Conservation (phyloP, 1,139 yeast species). For the Scheffersomyces insectosa region DNA sequence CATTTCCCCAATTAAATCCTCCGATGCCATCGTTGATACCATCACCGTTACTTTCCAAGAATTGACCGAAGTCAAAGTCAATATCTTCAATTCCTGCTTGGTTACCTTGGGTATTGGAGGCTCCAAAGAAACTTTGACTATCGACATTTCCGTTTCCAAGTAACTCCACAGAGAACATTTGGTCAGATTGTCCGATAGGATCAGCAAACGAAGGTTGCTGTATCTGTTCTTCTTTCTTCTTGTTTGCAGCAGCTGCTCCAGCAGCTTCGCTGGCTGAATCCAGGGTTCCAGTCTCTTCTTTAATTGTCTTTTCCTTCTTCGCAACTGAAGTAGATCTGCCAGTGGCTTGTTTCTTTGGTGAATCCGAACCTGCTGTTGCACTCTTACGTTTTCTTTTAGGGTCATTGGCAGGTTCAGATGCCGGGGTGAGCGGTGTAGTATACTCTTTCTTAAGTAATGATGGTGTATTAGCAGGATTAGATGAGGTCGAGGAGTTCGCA, state of each 20-base stretch:
- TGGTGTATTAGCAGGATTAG: constrained; percentile 23
- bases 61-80: constrained; percentile 56
- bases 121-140: constrained; percentile 22
- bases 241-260: constrained; percentile 23
- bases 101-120: constrained; percentile 16
- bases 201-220: constrained; percentile 32
- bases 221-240: constrained; percentile 17
- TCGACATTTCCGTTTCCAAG: constrained; percentile 25
- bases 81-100: constrained; percentile 42
- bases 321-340: constrained; percentile 16
- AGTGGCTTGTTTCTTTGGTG: constrained; percentile 33
- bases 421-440: constrained; percentile 45
- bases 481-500: constrained; percentile 16
- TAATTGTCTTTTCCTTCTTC: constrained; percentile 26
- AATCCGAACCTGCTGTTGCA: constrained; percentile 22
- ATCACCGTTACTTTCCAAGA: constrained; percentile 46
- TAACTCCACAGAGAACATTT: constrained; percentile 39
- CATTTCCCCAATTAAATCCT: constrained; percentile 58
- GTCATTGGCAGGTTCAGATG: constrained; percentile 37
- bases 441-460: constrained; percentile 35
- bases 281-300: constrained; percentile 4
- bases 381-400: constrained; percentile 29
- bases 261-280: constrained; percentile 10
- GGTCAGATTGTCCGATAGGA: constrained; percentile 29
- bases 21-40: constrained; percentile 39